Evolutionary conservation across 768 basidiomycete species (phyloP).

Genomic region (Pilatotrama ljubarskyi): DNA sequence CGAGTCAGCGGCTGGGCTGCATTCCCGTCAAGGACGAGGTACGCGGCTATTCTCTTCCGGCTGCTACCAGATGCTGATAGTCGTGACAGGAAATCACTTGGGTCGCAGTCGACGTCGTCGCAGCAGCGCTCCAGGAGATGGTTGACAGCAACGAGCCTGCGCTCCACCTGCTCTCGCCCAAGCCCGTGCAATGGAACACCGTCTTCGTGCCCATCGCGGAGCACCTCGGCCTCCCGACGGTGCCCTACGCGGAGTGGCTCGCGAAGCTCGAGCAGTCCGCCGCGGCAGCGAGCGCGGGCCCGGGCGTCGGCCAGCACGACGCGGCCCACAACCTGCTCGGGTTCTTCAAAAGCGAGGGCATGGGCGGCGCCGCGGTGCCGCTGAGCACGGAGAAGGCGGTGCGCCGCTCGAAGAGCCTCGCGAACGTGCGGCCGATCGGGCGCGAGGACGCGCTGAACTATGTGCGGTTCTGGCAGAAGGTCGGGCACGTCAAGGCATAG

Average conservation of each 20-base stretch:
- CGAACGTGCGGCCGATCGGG: slow-evolving; percentile 13
- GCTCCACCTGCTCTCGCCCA: slow-evolving; percentile 31
- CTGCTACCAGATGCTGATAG: neutral
- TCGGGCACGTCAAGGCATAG: slow-evolving; percentile 10
- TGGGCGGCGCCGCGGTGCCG: slow-evolving; percentile 6
- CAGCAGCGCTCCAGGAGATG: slow-evolving; percentile 17
- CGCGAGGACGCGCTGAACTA: slow-evolving; percentile 19
- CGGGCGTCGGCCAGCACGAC: slow-evolving; percentile 12
- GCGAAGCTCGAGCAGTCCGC: slow-evolving; percentile 15
- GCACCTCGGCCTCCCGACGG: slow-evolving; percentile 22
- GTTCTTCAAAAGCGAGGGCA: slow-evolving; percentile 17
- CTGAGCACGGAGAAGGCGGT: slow-evolving; percentile 17
- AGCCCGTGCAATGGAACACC: slow-evolving; percentile 26
- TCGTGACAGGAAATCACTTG: slow-evolving; percentile 14
- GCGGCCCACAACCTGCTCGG: slow-evolving; percentile 15
- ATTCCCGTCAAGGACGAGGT: slow-evolving; percentile 40
- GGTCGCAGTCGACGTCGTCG: slow-evolving; percentile 22
- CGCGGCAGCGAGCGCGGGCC: slow-evolving; percentile 1
- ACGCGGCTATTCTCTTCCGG: slow-evolving; percentile 12
- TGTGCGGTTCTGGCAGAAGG: slow-evolving; percentile 18
- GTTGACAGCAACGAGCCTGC: slow-evolving; percentile 21
- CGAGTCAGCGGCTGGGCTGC: slow-evolving; percentile 33
- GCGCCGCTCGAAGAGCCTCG: slow-evolving; percentile 7
- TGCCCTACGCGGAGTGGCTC: slow-evolving; percentile 29
- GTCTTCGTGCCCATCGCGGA: slow-evolving; percentile 22